A percentile compares a stretch with the other conserved stretches of the same genome.
Evolutionary conservation across 805 yeast species (phyloP).

Genomic region (Kuraishia ogatae): DNA sequence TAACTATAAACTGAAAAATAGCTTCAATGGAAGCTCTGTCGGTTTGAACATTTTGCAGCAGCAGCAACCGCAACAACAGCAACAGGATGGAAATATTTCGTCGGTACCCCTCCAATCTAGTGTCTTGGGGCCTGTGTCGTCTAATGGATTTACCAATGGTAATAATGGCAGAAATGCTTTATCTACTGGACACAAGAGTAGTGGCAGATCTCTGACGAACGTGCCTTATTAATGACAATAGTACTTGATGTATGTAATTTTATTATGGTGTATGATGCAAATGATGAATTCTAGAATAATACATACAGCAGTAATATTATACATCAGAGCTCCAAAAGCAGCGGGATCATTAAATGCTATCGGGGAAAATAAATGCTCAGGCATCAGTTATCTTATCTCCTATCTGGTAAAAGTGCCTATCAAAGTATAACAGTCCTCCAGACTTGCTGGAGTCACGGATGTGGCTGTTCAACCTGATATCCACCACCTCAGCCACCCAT

Average conservation of each 20-base stretch:
- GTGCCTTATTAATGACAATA: not conserved
- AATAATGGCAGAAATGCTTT: not conserved
- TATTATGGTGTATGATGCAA: not conserved
- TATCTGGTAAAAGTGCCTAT: slow-evolving; percentile 47
- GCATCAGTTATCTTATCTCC: slow-evolving; percentile 16
- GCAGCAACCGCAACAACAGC: not conserved
- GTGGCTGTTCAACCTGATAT: slow-evolving; percentile 28
- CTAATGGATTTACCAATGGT: not conserved
- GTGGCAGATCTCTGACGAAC: not conserved
- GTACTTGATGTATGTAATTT: not conserved
- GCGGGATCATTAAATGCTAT: not conserved
- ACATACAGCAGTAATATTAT: not conserved
- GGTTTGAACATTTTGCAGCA: not conserved
- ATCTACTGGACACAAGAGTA: not conserved
- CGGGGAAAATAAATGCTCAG: not conserved
- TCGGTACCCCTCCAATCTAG: not conserved
- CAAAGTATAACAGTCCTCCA: slow-evolving; percentile 63
- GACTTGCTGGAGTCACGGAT: slow-evolving; percentile 25
- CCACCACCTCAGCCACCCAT: slow-evolving; percentile 75
- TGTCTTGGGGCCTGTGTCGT: not conserved
- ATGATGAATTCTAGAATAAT: not conserved
- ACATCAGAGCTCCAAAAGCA: not conserved
- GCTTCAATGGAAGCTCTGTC: slow-evolving; percentile 1
- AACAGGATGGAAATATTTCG: slow-evolving; percentile 11
- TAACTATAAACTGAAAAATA: not conserved